Evolutionary conservation across 345 rosid species (phyloP).

Genomic region (Corchorus capsularis): DNA sequence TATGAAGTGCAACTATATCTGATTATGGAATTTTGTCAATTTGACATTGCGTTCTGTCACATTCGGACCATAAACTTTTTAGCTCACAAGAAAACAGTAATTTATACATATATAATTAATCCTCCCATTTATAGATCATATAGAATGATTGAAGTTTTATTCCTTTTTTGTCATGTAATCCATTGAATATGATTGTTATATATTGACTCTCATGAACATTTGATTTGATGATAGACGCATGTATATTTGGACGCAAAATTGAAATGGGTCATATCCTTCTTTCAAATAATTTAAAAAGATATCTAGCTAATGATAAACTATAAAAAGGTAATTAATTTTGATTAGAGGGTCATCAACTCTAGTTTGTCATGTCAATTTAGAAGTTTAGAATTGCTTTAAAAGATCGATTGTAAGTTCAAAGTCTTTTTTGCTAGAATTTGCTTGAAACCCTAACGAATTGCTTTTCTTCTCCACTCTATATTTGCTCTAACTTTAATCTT

Average conservation of each 20-base stretch:
- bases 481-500: neutral
- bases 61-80: neutral
- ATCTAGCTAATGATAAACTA: no score
- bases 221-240: neutral
- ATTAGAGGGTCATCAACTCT: no score
- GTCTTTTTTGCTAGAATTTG: slow-evolving; percentile 1
- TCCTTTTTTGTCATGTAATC: neutral
- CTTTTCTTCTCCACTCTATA: neutral
- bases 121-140: neutral
- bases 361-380: no score
- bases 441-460: neutral
- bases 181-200: neutral
- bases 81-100: neutral
- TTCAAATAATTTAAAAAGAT: neutral
- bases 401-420: no score
- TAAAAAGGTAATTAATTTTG: no score
- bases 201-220: neutral
- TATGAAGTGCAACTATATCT: neutral
- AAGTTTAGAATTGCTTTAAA: no score
- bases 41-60: neutral
- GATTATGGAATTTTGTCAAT: neutral
- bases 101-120: neutral
- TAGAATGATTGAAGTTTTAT: neutral
- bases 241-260: no score
- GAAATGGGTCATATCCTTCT: neutral